These are phyloP conservation scores for Fusarium protoensiforme DNA, from an alignment of 2,329 filamentous ascomycete genomes.

Conservation along the genomic window DNA sequence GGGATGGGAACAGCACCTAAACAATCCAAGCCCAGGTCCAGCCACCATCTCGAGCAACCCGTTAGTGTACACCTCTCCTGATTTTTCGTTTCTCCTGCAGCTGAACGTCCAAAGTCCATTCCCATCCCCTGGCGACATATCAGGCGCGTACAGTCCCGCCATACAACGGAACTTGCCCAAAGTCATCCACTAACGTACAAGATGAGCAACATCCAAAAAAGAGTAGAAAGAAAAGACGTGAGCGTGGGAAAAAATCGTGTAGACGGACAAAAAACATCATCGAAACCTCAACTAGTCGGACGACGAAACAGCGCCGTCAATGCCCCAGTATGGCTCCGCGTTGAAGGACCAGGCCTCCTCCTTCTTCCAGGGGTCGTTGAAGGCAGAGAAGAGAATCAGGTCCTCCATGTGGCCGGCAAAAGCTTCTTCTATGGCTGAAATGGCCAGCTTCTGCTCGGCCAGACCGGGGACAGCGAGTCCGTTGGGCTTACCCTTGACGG, in stretches of 20 bases:
- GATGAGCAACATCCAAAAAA: background rate
- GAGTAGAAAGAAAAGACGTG: slow-evolving; percentile 6
- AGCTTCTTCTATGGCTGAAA: slow-evolving; percentile 70
- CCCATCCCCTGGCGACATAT: background rate
- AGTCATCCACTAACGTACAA: background rate
- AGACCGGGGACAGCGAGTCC: slow-evolving; percentile 74
- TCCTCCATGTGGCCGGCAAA: slow-evolving; percentile 64
- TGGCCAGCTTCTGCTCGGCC: slow-evolving; percentile 73
- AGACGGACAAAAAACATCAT: slow-evolving; percentile 14
- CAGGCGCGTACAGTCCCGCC: slow-evolving; percentile 10
- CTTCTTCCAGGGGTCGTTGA: slow-evolving; percentile 83
- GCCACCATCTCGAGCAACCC: background rate
- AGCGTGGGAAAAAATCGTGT: background rate
- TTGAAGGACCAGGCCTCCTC: slow-evolving; percentile 71
- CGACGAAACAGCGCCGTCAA: slow-evolving; percentile 50
- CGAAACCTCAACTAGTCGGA: slow-evolving; percentile 26
- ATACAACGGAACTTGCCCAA: background rate
- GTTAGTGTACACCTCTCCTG: background rate
- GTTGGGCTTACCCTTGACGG: slow-evolving; percentile 74
- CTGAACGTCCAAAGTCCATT: background rate
- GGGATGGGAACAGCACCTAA: background rate
- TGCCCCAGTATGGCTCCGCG: slow-evolving; percentile 83
- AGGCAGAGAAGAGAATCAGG: slow-evolving; percentile 81
- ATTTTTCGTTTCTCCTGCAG: background rate
- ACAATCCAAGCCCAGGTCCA: background rate